A percentile compares a stretch with the other conserved stretches of the same genome.
phyloP scores from a whole-genome alignment of 441 rosid species.

The Brassica hybrid region DNA sequence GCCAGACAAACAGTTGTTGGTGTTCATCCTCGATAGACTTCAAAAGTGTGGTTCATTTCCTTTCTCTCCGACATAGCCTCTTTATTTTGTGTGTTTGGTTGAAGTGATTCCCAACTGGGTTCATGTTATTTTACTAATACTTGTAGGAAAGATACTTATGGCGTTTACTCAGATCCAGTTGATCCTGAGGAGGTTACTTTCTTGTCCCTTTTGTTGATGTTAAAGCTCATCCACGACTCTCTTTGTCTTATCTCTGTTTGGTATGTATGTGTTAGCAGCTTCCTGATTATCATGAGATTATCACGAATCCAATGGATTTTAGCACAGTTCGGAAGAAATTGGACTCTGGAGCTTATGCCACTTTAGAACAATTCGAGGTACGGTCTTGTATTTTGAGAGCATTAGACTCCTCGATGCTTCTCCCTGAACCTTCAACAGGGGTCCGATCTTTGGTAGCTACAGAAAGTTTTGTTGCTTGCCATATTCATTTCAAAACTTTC shows the following conservation, averaged over 20 bases:
- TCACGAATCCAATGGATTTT: conserved; percentile 87
- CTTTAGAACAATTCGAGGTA: conserved; percentile 88
- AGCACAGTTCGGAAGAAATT: conserved; percentile 74
- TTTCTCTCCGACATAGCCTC: conserved; percentile 34
- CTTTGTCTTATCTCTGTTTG: conserved; percentile 26
- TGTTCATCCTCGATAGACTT: conserved; percentile 93
- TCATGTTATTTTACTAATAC: conserved; percentile 13
- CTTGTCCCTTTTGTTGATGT: conserved; percentile 29
- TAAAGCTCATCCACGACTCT: not conserved
- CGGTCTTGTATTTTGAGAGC: conserved; percentile 26
- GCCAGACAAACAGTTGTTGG: conserved; percentile 92
- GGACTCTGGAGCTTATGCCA: conserved; percentile 59
- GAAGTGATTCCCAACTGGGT: conserved; percentile 17
- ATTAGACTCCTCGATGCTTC: not conserved
- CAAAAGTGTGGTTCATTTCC: no score
- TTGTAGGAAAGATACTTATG: conserved; percentile 89
- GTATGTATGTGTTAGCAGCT: conserved; percentile 65
- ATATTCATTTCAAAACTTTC: not conserved
- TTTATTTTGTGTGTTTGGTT: conserved; percentile 12
- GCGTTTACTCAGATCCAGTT: conserved; percentile 90
- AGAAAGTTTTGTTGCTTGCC: conserved; percentile 1
- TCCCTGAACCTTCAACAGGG: not conserved
- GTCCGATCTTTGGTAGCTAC: not conserved
- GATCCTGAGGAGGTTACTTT: conserved; percentile 78
- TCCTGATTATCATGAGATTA: conserved; percentile 85